Base-by-base conservation (phyloP, 2,329 filamentous ascomycete genomes). In the Pseudogymnoascus sp. region DNA sequence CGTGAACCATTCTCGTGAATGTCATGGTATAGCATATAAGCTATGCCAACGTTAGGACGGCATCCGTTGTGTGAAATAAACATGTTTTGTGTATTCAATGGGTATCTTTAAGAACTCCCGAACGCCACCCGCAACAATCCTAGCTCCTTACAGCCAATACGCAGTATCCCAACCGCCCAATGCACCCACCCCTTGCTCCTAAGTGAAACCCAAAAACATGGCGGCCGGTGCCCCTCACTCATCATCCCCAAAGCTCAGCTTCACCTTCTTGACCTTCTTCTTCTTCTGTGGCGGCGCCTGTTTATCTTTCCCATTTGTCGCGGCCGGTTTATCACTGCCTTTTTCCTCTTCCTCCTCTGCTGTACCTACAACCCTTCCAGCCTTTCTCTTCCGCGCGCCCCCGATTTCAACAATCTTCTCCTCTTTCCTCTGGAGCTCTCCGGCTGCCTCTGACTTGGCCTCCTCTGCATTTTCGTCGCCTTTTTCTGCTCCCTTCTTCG, bases 191-290 rank as follows among this genome's bases (percentile, higher is more conserved):
- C 47, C 47, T 35, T 54, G n/a, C 3, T 29, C 35, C 35, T 8
- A 54, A 54, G 13, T 21, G 15, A 54, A 54, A 29, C 21, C 47
- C 29, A 54, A 35, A 6, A n/a, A 54, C 5, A 54, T 21, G 21
- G 21, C 21, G 21, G 21, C 21, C 21, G 21, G 21, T 21, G 21
- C 21, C 9, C 47, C 47, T 54, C 29, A 54, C 35, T 84, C 81
- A 15, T 86, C 84, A 62, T 86, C 81, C 26, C 82, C 82, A 69
- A 88, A 88, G 72, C 85, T 88, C 50, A 88, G 75, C 74, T 87
- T 87, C 63, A 88, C 82, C 75, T 86, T 87, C 71, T 85, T 72
- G 1, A 62, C 70, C 47, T 73, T 73, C 71, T 85, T 72, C 26
- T 71, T 71, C 24, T 63, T 65, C 40, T 69, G 66, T 54, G 47